Base-by-base conservation (phyloP, 495 filamentous ascomycete genomes). In the Hamigera avellanea region DNA sequence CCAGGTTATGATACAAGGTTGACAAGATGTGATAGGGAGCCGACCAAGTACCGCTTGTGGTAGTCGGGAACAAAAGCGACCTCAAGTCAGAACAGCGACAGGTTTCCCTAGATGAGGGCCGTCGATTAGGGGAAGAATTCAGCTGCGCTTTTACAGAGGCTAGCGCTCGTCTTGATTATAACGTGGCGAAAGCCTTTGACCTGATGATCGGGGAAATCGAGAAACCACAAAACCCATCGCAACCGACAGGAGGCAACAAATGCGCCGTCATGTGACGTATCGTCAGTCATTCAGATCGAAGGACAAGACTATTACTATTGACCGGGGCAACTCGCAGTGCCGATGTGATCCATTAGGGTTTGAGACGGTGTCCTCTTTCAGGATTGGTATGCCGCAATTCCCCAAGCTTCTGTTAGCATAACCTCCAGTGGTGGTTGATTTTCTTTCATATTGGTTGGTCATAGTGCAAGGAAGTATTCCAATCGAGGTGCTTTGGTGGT, bases 1-100 rank as follows among this genome's bases (percentile, higher is more conserved):
- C 32, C 32, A 41, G 14, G 34, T 32, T 31, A 12, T 33, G 19
- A 37, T 32, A 7, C 9, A 29, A 8, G 2, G 14, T 34, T 29
- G 34, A 37, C 17, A 14, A 14, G 3, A 19, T 17, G 26, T 36
- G 9, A 13, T 38, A 98, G 91, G 91, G 93, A 48, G 80, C 86
- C 28, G 87, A 95, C 38, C 81, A 75, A 64, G 86, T 93, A 39
- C 93, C 91, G 10, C 77, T 96, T 46, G 83, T 91, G 42, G 76
- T 99, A 33, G 89, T 99, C 14, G 91, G 86, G 43, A 99, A 99
- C 65, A 99, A 99, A 67, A 84, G 76, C 46, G 91, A 99, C 57
- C 73, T 99, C 31, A 83, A 88, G 37, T 72, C 81, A 15, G 88
- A 95, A 54, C 89, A 95, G 56, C 81, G 89, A 35, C 88, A 96